phyloP scores from a whole-genome alignment of 2,329 filamentous ascomycete species.

The Ilyonectria sp. region DNA sequence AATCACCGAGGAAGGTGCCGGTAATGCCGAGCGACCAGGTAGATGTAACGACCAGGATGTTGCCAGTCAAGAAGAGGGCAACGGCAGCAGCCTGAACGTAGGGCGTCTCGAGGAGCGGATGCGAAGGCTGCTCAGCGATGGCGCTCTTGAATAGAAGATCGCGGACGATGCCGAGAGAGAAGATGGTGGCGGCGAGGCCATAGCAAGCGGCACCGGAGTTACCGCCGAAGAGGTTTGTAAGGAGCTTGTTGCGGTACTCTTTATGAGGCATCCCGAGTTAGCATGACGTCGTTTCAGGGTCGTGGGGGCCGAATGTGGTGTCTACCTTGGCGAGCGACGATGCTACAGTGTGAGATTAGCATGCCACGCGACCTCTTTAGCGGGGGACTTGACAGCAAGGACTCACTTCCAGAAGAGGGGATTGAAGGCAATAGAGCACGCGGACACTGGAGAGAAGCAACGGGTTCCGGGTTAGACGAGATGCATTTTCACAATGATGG shows the following conservation, averaged over 20 bases:
- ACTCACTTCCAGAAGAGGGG: conserved; percentile 99
- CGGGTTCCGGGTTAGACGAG: conserved; percentile 32
- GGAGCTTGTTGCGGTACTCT: conserved; percentile 93
- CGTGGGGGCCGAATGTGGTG: conserved; percentile 13
- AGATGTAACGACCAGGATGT: conserved; percentile 87
- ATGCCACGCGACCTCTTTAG: conserved; percentile 7
- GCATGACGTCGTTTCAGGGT: conserved; percentile 15
- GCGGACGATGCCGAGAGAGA: conserved; percentile 90
- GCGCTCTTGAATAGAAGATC: conserved; percentile 91
- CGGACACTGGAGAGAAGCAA: conserved; percentile 76
- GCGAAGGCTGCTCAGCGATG: conserved; percentile 81
- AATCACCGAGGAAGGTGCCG: conserved; percentile 97
- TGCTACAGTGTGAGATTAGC: conserved; percentile 67
- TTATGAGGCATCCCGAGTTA: conserved; percentile 37
- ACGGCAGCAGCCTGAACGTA: conserved; percentile 76
- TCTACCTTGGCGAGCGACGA: conserved; percentile 85
- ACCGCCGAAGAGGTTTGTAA: conserved; percentile 89
- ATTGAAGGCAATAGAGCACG: conserved; percentile 90
- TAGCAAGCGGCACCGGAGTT: conserved; percentile 89
- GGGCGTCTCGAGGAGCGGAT: conserved; percentile 78
- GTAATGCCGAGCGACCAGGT: conserved; percentile 95
- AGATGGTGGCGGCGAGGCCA: conserved; percentile 88
- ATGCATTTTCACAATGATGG: conserved; percentile 20
- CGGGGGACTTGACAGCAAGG: conserved; percentile 22
- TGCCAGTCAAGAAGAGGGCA: conserved; percentile 81